A percentile compares a stretch with the other conserved stretches of the same genome.
Conservation (phyloP, 768 basidiomycete genomes). For the Rhodotorula paludigena region DNA sequence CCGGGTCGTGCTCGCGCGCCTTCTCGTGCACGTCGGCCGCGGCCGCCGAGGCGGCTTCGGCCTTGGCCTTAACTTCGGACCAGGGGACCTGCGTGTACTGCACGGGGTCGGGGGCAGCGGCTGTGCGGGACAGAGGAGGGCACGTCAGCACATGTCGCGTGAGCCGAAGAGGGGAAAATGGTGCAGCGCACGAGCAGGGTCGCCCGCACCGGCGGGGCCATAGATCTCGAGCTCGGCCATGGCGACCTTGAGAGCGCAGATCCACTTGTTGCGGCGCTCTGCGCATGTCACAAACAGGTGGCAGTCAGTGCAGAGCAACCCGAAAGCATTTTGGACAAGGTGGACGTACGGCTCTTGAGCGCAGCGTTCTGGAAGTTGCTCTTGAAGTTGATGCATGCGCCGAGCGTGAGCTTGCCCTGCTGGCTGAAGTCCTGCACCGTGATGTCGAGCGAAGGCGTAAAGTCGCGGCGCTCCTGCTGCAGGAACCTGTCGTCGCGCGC, state of each 20-base stretch:
- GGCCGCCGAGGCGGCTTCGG: neutral
- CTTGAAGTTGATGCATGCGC: slow-evolving; percentile 82
- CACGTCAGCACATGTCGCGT: neutral
- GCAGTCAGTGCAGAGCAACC: too few species aligned
- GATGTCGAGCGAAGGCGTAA: slow-evolving; percentile 68
- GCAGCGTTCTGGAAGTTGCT: slow-evolving; percentile 76
- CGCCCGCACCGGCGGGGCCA: slow-evolving; percentile 49
- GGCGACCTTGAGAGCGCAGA: slow-evolving; percentile 73
- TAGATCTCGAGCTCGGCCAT: slow-evolving; percentile 66
- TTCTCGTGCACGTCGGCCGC: neutral
- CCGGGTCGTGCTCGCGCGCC: neutral
- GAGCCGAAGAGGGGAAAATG: neutral
- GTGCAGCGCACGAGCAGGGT: slow-evolving; percentile 37
- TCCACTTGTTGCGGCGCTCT: slow-evolving; percentile 80
- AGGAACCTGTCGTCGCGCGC: too few species aligned
- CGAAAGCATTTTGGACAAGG: too few species aligned
- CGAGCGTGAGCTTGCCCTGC: slow-evolving; percentile 69
- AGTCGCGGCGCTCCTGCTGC: slow-evolving; percentile 66
- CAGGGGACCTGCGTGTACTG: slow-evolving; percentile 71
- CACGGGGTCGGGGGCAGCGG: slow-evolving; percentile 56
- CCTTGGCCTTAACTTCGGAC: slow-evolving; percentile 49
- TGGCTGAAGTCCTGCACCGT: slow-evolving; percentile 42
- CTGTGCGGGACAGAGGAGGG: neutral
- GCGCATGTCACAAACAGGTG: too few species aligned
- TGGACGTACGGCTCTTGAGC: too few species aligned